Evolutionary conservation across 2,329 filamentous ascomycete genomes (phyloP).

Genomic region (Trichoderma lentiforme): DNA sequence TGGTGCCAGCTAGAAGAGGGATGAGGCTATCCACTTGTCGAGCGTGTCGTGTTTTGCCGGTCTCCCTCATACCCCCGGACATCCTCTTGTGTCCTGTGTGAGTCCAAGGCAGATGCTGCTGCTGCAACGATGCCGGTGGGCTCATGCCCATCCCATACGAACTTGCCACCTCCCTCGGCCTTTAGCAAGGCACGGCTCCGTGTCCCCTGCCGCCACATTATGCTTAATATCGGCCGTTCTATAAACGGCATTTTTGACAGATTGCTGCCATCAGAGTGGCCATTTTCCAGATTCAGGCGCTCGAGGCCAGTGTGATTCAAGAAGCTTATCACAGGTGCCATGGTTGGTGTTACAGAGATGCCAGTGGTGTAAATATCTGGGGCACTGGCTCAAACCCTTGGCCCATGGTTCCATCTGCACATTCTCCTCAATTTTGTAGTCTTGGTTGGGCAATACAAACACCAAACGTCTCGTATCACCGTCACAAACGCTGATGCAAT

Average conservation of each 20-base stretch:
- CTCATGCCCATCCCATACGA: neutral
- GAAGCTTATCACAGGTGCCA: neutral
- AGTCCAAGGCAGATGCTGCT: neutral
- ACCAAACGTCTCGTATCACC: neutral
- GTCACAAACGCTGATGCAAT: neutral
- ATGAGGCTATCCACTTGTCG: neutral
- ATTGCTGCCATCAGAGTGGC: neutral
- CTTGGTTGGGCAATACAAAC: neutral
- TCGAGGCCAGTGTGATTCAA: neutral
- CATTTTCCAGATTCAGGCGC: neutral
- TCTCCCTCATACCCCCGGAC: neutral
- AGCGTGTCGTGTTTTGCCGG: neutral
- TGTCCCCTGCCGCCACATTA: neutral
- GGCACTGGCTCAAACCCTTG: neutral
- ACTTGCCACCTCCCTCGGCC: neutral
- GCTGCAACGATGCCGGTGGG: neutral
- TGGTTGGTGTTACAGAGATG: neutral
- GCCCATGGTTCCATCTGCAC: neutral
- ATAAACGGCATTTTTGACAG: neutral
- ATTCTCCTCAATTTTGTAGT: neutral
- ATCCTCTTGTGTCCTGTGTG: neutral
- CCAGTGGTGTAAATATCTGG: neutral
- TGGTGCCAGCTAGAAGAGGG: neutral
- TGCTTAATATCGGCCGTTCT: neutral
- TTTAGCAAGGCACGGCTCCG: neutral